Conservation (phyloP, 2,329 filamentous ascomycete species). For the Raffaelea arxii region DNA sequence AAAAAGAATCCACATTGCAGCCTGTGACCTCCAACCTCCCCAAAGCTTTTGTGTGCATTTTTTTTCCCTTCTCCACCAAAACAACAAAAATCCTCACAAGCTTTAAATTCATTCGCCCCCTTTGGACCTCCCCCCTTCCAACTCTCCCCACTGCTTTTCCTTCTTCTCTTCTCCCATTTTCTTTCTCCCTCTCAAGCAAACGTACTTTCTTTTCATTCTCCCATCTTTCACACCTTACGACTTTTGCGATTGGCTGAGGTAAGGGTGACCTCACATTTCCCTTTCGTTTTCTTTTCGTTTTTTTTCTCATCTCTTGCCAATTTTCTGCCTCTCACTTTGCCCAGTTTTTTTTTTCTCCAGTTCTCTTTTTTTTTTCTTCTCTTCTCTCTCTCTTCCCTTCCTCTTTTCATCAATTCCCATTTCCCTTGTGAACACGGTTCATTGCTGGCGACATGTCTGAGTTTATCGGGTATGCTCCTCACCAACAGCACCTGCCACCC, state of each 20-base stretch:
- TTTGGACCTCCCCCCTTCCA: not conserved
- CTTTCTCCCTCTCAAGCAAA: not conserved
- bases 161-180: not conserved
- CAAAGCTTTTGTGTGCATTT: too few species aligned
- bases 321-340: not conserved
- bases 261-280: too few species aligned
- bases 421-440: not conserved
- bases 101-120: too few species aligned
- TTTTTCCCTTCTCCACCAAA: too few species aligned
- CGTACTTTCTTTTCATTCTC: not conserved
- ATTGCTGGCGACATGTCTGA: not conserved
- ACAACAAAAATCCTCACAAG: too few species aligned
- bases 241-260: too few species aligned
- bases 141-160: not conserved
- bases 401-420: not conserved
- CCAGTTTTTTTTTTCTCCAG: not conserved
- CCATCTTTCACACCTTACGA: not conserved
- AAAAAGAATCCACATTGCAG: too few species aligned
- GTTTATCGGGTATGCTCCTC: not conserved
- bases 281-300: not conserved
- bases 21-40: too few species aligned
- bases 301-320: too few species aligned
- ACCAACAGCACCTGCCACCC: too few species aligned
- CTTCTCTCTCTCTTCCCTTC: not conserved
- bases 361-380: not conserved